These are phyloP conservation scores for Neurospora sp. DNA, from an alignment of 495 filamentous ascomycete genomes.

Conservation along the genomic window DNA sequence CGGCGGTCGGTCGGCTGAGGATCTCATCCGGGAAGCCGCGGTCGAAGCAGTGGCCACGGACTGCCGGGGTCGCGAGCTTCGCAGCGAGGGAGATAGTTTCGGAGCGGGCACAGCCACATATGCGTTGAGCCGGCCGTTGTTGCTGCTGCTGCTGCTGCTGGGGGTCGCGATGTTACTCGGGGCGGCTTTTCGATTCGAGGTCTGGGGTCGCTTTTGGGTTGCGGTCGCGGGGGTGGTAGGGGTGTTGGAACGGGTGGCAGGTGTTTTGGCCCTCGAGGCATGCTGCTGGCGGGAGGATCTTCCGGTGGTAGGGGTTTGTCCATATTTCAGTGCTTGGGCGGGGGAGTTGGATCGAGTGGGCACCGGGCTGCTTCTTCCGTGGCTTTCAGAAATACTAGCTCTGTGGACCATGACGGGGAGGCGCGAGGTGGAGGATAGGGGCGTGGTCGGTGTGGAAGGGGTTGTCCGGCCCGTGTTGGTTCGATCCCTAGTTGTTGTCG, in stretches of 20 bases:
- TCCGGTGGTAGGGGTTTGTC: slow-evolving; percentile 20
- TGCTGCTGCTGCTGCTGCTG: slow-evolving; percentile 6
- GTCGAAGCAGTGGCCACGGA: slow-evolving; percentile 67
- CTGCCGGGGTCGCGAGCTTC: slow-evolving; percentile 73
- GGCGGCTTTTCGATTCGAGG: slow-evolving; percentile 21
- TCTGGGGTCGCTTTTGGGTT: slow-evolving; percentile 26
- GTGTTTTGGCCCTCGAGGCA: slow-evolving; percentile 22
- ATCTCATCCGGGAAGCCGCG: slow-evolving; percentile 52
- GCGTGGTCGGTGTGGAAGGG: slow-evolving; percentile 20
- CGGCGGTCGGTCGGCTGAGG: slow-evolving; percentile 25
- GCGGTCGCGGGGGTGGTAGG: slow-evolving; percentile 14
- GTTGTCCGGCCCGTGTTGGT: slow-evolving; percentile 9
- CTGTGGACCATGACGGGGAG: slow-evolving; percentile 35
- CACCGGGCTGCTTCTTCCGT: slow-evolving; percentile 26
- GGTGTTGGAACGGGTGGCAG: slow-evolving; percentile 22
- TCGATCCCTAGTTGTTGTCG: slow-evolving; percentile 1
- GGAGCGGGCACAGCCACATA: slow-evolving; percentile 40
- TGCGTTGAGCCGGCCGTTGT: slow-evolving; percentile 36
- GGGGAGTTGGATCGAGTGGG: slow-evolving; percentile 44
- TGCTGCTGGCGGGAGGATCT: slow-evolving; percentile 29
- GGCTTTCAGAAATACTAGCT: slow-evolving; percentile 29
- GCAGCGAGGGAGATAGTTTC: slow-evolving; percentile 56
- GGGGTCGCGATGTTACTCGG: slow-evolving; percentile 20
- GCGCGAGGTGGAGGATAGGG: slow-evolving; percentile 27
- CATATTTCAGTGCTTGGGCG: slow-evolving; percentile 25